Evolutionary conservation across 2,329 filamentous ascomycete genomes (phyloP), one percentile per base, ranked within the genome.

Genomic region (Botrytis pseudocinerea): DNA sequence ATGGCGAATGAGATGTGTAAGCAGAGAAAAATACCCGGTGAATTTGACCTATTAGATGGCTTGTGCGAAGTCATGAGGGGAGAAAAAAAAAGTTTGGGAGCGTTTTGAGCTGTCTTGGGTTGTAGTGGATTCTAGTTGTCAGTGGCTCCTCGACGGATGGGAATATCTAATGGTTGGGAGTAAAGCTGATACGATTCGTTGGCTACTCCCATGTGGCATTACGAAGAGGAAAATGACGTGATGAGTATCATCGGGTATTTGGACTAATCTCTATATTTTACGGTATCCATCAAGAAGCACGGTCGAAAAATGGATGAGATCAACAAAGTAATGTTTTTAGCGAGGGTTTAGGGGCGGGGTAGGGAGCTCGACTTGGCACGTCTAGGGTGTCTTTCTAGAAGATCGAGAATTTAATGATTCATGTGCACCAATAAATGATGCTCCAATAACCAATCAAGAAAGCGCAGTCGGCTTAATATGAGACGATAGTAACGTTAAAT

Each of bases 241-340:
- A 57, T 54, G 3, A 8, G 2, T n/a, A 54, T n/a, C 48, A n/a
- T 54, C 4, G 51, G 7, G 12, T 51, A 18, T 51, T 57, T 57
- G n/a, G 6, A 18, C 4, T 4, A 8, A n/a, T n/a, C 2, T n/a
- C n/a, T 2, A 16, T n/a, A 6, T n/a, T 14, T 10, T 54, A n/a
- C 12, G 6, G 10, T 54, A 54, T 54, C 6, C 25, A n/a, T n/a
- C 0, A 1, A 54, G 25, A 54, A n/a, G 48, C 48, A 54, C 48
- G 48, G 48, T 54, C 9, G n/a, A 54, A n/a, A 8, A 6, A 54
- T 54, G 48, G 48, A n/a, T 32, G n/a, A 57, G n/a, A 18, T 28
- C 8, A 9, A 28, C 16, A 28, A 28, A 28, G 51, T 28, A 32
- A 57, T 57, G 51, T 18, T 57, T 54, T 57, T 57, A 57, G 51